Evolutionary conservation across 768 basidiomycete species (phyloP), one percentile per base, ranked within the genome.

Genomic region (Symmetrospora coprosmae): DNA sequence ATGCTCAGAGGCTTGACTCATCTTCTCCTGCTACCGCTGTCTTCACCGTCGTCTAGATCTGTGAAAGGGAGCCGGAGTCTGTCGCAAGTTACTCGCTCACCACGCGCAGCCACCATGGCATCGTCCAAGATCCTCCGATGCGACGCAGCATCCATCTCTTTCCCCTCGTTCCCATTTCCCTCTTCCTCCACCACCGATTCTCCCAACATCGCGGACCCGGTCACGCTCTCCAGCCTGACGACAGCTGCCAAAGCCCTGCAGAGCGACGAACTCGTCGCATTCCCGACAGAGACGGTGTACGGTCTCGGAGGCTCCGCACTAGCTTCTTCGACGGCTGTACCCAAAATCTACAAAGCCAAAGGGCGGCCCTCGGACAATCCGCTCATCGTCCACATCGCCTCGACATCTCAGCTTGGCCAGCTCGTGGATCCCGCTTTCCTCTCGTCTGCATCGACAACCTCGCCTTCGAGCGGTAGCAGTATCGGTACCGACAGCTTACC

Each of bases 281-380:
- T 99, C 70, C 92, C 94, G 0, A 96, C 94, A 30, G 94, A 99
- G 73, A 97, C 94, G 0, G 94, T 99, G 11, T 99, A 97, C 72
- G 94, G 94, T 1, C 81, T 99, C n/a, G 94, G 86, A 28, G 94
- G 89, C 0, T 74, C 82, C 21, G 89, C 92, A 0, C 74, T 88
- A 43, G 75, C 61, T 25, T 64, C 78, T 4, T 30, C 51, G 7
- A 64, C 73, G 16, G 88, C 91, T 2, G 79, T 81, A 4, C 69
- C 77, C 2, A 78, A 78, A 66, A 90, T 99, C 67, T 99, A 89
- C 73, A 72, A 78, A 17, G 84, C 84, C 50, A 99, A 99, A 69
- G 87, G 89, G 37, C 79, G 94, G 52, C 94, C 94, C 6, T 75
- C 85, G 3, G 94, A 99, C 73, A 99, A 99, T 72, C 94, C 94